Evolutionary conservation across 2,329 filamentous ascomycete species (phyloP).

Genomic region (Nigrospora sphaerica): DNA sequence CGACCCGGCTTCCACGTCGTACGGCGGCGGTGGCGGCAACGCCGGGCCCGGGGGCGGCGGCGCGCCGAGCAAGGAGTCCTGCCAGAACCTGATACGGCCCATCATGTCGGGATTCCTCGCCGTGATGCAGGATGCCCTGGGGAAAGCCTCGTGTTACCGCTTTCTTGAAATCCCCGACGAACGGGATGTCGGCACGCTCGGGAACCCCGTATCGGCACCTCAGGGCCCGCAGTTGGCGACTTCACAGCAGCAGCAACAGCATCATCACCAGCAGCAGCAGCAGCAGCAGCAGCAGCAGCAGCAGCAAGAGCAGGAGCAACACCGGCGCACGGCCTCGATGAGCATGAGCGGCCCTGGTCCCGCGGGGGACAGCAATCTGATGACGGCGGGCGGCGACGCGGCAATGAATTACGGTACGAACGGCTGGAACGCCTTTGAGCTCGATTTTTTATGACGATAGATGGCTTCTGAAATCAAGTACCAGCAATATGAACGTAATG

Average conservation of each 20-base stretch:
- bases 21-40: conserved; percentile 1
- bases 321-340: neutral
- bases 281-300: neutral
- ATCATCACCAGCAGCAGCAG: neutral
- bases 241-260: neutral
- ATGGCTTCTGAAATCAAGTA: no score
- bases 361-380: neutral
- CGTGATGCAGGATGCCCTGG: conserved; percentile 24
- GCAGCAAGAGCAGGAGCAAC: neutral
- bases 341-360: neutral
- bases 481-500: no score
- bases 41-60: neutral
- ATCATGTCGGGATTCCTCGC: conserved; percentile 12
- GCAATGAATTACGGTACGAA: neutral
- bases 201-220: no score
- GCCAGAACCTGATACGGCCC: conserved; percentile 10
- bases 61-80: conserved; percentile 6
- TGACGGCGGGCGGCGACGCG: neutral
- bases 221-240: no score
- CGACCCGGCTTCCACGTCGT: conserved; percentile 3
- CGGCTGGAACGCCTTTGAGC: neutral
- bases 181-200: neutral
- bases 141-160: conserved; percentile 22
- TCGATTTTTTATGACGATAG: neutral
- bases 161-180: conserved; percentile 11